Conservation (phyloP, 768 basidiomycete genomes). For the Gautieria morchelliformis region DNA sequence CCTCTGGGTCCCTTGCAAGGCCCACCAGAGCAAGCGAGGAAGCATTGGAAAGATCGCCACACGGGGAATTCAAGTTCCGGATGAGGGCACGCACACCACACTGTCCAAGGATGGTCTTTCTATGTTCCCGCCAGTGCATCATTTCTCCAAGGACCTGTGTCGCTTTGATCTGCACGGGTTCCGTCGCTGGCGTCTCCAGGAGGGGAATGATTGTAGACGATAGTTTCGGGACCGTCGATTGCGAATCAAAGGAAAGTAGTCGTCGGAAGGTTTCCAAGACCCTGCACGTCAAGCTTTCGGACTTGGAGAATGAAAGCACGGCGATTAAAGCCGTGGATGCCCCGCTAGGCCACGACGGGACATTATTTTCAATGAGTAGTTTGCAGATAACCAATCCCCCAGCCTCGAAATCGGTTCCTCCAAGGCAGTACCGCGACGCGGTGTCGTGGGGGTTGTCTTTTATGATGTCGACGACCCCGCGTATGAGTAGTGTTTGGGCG, state of each 20-base stretch:
- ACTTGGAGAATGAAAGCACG: not conserved
- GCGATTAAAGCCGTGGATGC: not conserved
- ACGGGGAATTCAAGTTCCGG: not conserved
- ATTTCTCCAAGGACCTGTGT: conserved; percentile 7
- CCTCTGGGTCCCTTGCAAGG: not conserved
- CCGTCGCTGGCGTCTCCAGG: not conserved
- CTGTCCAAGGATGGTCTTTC: not conserved
- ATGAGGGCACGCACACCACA: not conserved
- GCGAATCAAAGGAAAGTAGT: conserved; percentile 4
- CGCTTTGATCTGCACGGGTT: not conserved
- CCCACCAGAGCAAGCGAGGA: not conserved
- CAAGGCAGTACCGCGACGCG: not conserved
- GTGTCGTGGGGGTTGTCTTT: not conserved
- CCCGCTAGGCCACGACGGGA: not conserved
- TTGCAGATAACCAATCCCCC: conserved; percentile 4
- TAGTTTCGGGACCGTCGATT: not conserved
- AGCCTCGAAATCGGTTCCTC: not conserved
- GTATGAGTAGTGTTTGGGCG: not conserved
- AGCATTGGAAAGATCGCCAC: not conserved
- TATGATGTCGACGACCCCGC: not conserved
- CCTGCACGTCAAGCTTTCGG: conserved; percentile 1
- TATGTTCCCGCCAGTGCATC: not conserved
- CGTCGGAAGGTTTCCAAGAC: conserved; percentile 6
- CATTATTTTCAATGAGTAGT: not conserved
- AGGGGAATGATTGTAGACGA: not conserved